A percentile compares a stretch with the other conserved stretches of the same genome.
Conservation (phyloP, 768 basidiomycete genomes). For the Mycena haematopus region DNA sequence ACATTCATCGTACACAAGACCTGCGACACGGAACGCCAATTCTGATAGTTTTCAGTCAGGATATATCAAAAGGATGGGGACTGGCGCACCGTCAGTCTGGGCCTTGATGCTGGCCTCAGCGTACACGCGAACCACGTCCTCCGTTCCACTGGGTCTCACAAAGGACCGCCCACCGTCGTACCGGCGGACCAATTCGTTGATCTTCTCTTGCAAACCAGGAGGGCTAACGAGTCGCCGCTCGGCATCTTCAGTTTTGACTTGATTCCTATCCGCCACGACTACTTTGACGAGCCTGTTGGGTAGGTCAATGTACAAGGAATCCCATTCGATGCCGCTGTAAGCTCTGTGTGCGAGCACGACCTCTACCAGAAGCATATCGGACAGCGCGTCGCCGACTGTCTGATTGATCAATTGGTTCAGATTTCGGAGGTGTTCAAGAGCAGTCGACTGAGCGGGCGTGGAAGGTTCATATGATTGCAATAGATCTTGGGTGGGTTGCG, state of each 20-base stretch:
- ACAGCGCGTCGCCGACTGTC: slow-evolving; percentile 96
- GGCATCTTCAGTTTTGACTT: slow-evolving; percentile 92
- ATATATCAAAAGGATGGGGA: slow-evolving; percentile 8
- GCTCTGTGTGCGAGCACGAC: slow-evolving; percentile 88
- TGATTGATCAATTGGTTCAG: slow-evolving; percentile 92
- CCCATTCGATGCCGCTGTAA: slow-evolving; percentile 88
- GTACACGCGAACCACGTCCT: slow-evolving; percentile 97
- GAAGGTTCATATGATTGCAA: slow-evolving; percentile 72
- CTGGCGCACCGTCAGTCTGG: slow-evolving; percentile 81
- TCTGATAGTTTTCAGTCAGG: slow-evolving; percentile 49
- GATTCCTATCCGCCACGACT: slow-evolving; percentile 77
- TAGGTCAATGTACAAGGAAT: slow-evolving; percentile 89
- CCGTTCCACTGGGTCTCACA: slow-evolving; percentile 96
- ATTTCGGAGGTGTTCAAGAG: slow-evolving; percentile 77
- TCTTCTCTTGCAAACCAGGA: slow-evolving; percentile 75
- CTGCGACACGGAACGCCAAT: slow-evolving; percentile 85
- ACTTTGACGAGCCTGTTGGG: slow-evolving; percentile 97
- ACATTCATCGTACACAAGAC: slow-evolving; percentile 82
- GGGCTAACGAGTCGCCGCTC: slow-evolving; percentile 89
- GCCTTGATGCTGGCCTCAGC: slow-evolving; percentile 82
- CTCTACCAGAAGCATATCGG: slow-evolving; percentile 95
- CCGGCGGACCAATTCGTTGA: slow-evolving; percentile 80
- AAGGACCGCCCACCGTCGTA: slow-evolving; percentile 90
- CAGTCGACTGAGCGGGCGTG: slow-evolving; percentile 83
- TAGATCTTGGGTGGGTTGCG: slow-evolving; percentile 67